Evolutionary conservation across 495 filamentous ascomycete genomes (phyloP).

Genomic region (Sphaerosporella brunnea): DNA sequence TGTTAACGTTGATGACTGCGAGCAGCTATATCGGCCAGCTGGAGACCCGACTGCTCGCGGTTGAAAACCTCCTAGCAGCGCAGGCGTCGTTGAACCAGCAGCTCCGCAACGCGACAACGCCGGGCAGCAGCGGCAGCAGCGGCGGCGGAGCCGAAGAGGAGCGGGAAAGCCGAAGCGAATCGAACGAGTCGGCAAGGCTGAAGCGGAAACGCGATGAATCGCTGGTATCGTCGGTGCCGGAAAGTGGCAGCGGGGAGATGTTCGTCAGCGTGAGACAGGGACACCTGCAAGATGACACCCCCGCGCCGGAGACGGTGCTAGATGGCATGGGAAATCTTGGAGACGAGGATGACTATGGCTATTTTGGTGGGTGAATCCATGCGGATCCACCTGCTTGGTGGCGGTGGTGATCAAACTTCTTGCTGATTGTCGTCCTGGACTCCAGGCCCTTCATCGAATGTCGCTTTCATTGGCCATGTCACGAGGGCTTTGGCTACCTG

Average conservation of each 20-base stretch:
- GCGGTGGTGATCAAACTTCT: too few species aligned
- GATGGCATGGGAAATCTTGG: slow-evolving; percentile 33
- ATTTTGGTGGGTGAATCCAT: slow-evolving; percentile 35
- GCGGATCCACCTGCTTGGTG: too few species aligned
- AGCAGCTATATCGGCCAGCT: slow-evolving; percentile 23
- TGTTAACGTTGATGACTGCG: too few species aligned
- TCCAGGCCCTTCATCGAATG: slow-evolving; percentile 34
- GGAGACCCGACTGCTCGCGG: slow-evolving; percentile 21
- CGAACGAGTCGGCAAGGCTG: not conserved
- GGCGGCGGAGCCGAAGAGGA: not conserved
- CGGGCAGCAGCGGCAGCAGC: not conserved
- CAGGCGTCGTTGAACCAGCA: slow-evolving; percentile 13
- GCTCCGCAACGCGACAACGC: not conserved
- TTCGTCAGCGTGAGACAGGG: slow-evolving; percentile 19
- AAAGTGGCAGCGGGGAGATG: slow-evolving; percentile 18
- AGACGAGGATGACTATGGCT: slow-evolving; percentile 32
- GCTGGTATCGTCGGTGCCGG: not conserved
- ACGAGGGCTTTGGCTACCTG: slow-evolving; percentile 23
- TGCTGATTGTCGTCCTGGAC: too few species aligned
- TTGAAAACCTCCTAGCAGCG: slow-evolving; percentile 23
- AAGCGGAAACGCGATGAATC: slow-evolving; percentile 4
- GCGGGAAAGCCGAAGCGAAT: not conserved
- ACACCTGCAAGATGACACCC: slow-evolving; percentile 22
- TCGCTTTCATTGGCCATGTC: slow-evolving; percentile 31
- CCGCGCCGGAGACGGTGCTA: slow-evolving; percentile 26